Evolutionary conservation across 805 yeast genomes (phyloP), one percentile per base, ranked within the genome.

Genomic region (Lipomyces spencermartinsiae): DNA sequence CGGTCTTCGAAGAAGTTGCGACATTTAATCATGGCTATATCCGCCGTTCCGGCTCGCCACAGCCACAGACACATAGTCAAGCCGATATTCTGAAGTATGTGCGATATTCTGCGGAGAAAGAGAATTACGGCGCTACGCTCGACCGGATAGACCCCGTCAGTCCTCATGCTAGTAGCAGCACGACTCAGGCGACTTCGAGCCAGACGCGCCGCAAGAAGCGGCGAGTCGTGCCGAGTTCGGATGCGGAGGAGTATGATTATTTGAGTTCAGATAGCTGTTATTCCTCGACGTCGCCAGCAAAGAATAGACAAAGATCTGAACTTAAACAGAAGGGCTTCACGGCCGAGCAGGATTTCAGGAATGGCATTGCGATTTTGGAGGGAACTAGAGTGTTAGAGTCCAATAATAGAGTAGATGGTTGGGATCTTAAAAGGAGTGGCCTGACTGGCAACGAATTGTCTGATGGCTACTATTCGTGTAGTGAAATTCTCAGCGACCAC

Each of bases 211-310:
- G 14, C 25, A 64, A 55, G 33, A 56, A 61, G 29, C n/a, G 33
- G 31, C 56, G 63, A 7, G 34, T 46, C 19, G 54, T 61, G 16
- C 43, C 61, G 7, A 64, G 67, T 46, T 61, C 63, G 4, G 67
- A 64, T 19, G 46, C 61, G 2, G 67, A 64, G 51, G 67, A 64
- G 19, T 60, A 64, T 16, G 56, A 60, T 49, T 56, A 56, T 58
- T 31, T 31, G 39, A 57, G 43, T 34, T 57, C 43, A 14, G 25
- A 57, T 34, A 12, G 39, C 29, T 29, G 22, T 33, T 19, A 12
- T 34, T 12, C 12, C n/a, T 57, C n/a, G 14, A 14, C 25, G 25
- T 57, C 43, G 22, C 25, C 43, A 22, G 16, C n/a, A 1, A 19
- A 57, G 39, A 31, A 2, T 58, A 25, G 22, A 22, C 22, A 29